phyloP scores from a whole-genome alignment of 306 rosid species.

The Calophaca sinica region DNA sequence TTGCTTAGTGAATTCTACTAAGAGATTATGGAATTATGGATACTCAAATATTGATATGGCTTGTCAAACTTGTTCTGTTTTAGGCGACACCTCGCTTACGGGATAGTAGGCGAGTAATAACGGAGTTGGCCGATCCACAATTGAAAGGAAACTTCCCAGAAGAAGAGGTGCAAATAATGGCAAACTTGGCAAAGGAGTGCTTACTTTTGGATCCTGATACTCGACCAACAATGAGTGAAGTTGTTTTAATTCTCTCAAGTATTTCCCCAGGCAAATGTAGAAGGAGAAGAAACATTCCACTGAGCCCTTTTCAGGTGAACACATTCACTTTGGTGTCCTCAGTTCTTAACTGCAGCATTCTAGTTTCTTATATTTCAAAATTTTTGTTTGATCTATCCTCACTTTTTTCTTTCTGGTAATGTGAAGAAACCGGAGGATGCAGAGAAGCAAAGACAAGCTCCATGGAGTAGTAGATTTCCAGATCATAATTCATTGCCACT shows the following conservation, averaged over 20 bases:
- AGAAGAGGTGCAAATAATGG: conserved; percentile 92
- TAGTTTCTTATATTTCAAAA: too few species aligned
- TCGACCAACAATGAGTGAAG: conserved; percentile 95
- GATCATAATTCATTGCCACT: conserved; percentile 49
- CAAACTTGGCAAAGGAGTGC: conserved; percentile 94
- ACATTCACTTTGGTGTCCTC: not conserved
- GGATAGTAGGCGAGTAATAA: conserved; percentile 69
- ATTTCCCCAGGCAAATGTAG: conserved; percentile 78
- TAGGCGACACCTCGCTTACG: conserved; percentile 84
- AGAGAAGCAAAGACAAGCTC: conserved; percentile 61
- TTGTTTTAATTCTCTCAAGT: conserved; percentile 87
- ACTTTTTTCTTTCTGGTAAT: conserved; percentile 42
- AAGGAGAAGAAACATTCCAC: conserved; percentile 66
- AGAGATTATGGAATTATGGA: too few species aligned
- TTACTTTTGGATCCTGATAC: conserved; percentile 87
- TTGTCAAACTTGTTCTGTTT: conserved; percentile 42
- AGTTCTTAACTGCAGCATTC: too few species aligned
- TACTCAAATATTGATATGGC: conserved; percentile 4
- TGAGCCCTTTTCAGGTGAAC: conserved; percentile 71
- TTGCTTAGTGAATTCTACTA: conserved; percentile 19
- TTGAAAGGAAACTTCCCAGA: conserved; percentile 76
- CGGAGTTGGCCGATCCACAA: conserved; percentile 73
- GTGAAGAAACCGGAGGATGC: conserved; percentile 51
- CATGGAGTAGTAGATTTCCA: conserved; percentile 49
- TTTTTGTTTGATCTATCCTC: conserved; percentile 2